Base-by-base conservation (phyloP, 23 red algal species). In the Pyropia haitanensis region DNA sequence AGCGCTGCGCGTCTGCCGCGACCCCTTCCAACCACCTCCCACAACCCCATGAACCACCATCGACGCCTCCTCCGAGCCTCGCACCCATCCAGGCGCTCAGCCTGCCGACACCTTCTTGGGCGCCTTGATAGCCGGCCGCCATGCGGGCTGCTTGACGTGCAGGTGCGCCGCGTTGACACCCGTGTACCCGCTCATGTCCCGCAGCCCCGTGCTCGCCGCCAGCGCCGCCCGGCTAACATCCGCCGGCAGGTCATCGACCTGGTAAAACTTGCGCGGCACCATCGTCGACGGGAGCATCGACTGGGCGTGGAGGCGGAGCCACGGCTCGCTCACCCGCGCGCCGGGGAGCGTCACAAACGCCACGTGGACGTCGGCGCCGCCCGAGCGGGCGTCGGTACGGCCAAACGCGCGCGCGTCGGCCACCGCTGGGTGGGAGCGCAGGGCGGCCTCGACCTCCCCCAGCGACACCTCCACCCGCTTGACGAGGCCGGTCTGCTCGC, bases 171-270 rank as follows among this genome's bases (percentile, higher is more conserved):
- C 55, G 55, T 58, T 22, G 20, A 25, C 24, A 13, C 19, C 55
- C 16, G 18, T 58, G 55, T 22, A 22, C 19, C 24, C 55, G 24
- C 24, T 25, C 18, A 20, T 22, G 55, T 58, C 55, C 5, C 19
- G 18, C 19, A 58, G 55, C 4, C 24, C 55, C 2, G 18, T 20
- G 55, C 55, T 20, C 18, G 55, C 24, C 55, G 18, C 57, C 3
- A 89, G 66, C 67, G 76, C 84, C 56, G 53, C 46, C 51, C 84
- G 34, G 22, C 62, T 79, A 18, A 81, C 68, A 19, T 65, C 84
- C 20, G 23, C 32, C 8, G 83, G 83, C 67, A 88, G 52, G 16
- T 74, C 51, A 25, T 58, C 55, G 55, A 58, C 55, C 19, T 22
- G 55, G 16, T 58, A 58, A 58, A 58, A 58, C 55, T 58, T 58